Evolutionary conservation across 495 filamentous ascomycete species (phyloP), one percentile per base, ranked within the genome.

Genomic region (Podospora pseudocomata): DNA sequence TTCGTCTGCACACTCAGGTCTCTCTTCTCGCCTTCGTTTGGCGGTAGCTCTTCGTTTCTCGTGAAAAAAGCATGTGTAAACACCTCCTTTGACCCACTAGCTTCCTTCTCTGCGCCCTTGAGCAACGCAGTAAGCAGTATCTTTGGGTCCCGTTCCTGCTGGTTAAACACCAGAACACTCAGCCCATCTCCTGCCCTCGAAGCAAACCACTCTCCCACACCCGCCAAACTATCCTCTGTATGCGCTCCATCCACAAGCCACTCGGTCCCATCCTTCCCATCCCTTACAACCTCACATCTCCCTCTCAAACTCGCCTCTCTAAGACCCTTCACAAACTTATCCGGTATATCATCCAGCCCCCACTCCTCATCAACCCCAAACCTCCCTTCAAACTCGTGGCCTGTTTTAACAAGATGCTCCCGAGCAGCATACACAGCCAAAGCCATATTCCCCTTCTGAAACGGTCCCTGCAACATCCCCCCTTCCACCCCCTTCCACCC

Each of bases 241-340:
- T 63, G 61, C n/a, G 61, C 61, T 3, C 61, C 61, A 49, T 63
- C 61, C 4, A 63, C 32, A 49, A 32, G 61, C 61, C 61, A 63
- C 27, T 34, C 30, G 18, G 34, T 23, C 11, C 30, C 30, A 26
- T 63, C 18, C 18, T 58, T 58, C 39, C 39, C 39, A 28, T 63
- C 61, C 18, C 19, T n/a, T 32, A 32, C 30, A 63, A 63, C 61
- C 61, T 63, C 61, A n/a, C 61, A 63, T 6, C 61, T 28, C 30
- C 61, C 61, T 63, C 61, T 28, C 32, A 28, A 63, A 11, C 19
- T 19, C 18, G 30, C 61, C 61, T 63, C 28, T 32, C 49, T 18
- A 4, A 63, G 61, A 39, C 61, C 61, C n/a, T 76, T 80, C 44
- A 83, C 80, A 74, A 96, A 91, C 67, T 86, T 80, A 2, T 57